Evolutionary conservation across 768 basidiomycete species (phyloP).

Genomic region (Lepiota venenata): DNA sequence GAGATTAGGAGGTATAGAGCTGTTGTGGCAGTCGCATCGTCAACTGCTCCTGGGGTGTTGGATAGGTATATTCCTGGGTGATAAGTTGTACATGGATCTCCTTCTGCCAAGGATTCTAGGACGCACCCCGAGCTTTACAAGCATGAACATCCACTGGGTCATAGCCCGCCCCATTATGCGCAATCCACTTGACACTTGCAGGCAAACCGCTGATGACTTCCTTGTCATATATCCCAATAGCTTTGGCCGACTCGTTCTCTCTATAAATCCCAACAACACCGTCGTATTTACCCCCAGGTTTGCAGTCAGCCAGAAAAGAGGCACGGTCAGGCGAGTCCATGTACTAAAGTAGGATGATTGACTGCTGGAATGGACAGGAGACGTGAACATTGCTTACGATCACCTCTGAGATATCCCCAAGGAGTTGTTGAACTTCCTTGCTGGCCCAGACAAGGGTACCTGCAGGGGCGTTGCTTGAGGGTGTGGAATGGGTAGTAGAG

Average conservation of each 20-base stretch:
- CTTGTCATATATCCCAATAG: conserved; percentile 77
- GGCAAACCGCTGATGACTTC: conserved; percentile 72
- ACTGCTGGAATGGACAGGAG: background rate
- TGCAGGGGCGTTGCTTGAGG: conserved; percentile 20
- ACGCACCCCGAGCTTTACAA: conserved; percentile 64
- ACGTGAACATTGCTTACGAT: conserved; percentile 49
- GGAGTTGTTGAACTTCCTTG: conserved; percentile 62
- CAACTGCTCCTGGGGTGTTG: conserved; percentile 87
- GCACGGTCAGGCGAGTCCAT: conserved; percentile 59
- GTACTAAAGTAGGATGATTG: conserved; percentile 22
- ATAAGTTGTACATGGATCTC: background rate
- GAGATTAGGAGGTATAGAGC: conserved; percentile 82
- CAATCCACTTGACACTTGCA: conserved; percentile 74
- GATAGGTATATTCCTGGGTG: conserved; percentile 71
- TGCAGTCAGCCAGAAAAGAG: conserved; percentile 65
- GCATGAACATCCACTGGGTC: conserved; percentile 81
- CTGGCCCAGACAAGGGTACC: conserved; percentile 81
- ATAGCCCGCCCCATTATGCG: conserved; percentile 92
- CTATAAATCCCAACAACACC: conserved; percentile 77
- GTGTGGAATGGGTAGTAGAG: background rate
- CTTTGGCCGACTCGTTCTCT: conserved; percentile 60
- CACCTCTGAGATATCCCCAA: conserved; percentile 68
- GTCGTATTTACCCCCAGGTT: conserved; percentile 68
- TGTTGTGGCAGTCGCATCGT: conserved; percentile 89
- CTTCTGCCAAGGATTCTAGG: background rate